phyloP scores from a whole-genome alignment of 2,329 filamentous ascomycete species.

The Calonectria fujianensis region DNA sequence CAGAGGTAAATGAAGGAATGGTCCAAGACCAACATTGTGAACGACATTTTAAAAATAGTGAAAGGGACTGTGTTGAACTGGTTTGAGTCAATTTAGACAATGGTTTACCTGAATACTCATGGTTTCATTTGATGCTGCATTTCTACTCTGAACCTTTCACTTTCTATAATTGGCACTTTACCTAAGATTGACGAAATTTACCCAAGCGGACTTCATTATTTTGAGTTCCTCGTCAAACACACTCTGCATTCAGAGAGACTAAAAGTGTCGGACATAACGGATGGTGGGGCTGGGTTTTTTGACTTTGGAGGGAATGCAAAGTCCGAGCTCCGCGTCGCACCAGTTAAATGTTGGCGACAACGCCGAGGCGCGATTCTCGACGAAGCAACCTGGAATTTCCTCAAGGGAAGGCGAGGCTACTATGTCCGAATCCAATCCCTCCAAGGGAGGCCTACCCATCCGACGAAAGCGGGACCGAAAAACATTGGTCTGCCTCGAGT shows the following conservation, averaged over 20 bases:
- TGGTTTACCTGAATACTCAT: background rate
- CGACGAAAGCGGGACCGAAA: background rate
- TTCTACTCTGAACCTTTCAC: background rate
- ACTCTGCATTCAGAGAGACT: background rate
- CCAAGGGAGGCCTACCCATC: background rate
- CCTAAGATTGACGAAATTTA: background rate
- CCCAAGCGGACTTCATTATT: background rate
- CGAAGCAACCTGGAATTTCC: background rate
- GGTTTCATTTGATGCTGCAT: background rate
- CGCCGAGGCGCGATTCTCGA: background rate
- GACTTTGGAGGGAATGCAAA: background rate
- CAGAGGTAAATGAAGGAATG: background rate
- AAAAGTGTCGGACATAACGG: background rate
- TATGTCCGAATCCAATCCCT: background rate
- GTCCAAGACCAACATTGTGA: background rate
- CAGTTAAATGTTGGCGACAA: slow-evolving; percentile 3
- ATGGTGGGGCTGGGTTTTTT: background rate
- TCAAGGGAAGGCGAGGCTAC: background rate
- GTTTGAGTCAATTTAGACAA: background rate
- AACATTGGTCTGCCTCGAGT: background rate
- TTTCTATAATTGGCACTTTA: background rate
- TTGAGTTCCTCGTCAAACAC: background rate
- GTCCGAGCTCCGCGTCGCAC: background rate
- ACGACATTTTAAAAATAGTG: background rate
- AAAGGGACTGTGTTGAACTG: background rate